Evolutionary conservation across 1,139 yeast species (phyloP).

Genomic region (Sugiyamaella paludigena): DNA sequence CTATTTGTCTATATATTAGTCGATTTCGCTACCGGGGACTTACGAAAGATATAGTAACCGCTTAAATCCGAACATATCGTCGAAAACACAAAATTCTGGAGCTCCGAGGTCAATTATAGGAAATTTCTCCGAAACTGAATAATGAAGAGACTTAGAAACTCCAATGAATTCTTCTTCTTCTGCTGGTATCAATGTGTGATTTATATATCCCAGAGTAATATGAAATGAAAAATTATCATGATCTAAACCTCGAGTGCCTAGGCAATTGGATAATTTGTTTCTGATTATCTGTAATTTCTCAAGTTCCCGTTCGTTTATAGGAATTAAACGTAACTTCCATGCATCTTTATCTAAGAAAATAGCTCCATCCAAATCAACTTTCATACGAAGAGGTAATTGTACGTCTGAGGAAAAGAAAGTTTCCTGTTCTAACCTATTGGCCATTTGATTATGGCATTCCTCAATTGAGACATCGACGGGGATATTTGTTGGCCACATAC

Average conservation of each 20-base stretch:
- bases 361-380: conserved; percentile 10
- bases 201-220: conserved; percentile 13
- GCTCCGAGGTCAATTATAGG: conserved; percentile 9
- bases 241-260: conserved; percentile 9
- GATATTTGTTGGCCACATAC: conserved; percentile 11
- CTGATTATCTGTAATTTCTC: conserved; percentile 6
- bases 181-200: conserved; percentile 2
- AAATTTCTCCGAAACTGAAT: conserved; percentile 1
- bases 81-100: conserved; percentile 13
- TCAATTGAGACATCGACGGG: conserved; percentile 7
- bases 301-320: conserved; percentile 4
- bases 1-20: background rate
- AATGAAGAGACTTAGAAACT: background rate
- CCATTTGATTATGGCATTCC: conserved; percentile 7
- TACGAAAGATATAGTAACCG: no score
- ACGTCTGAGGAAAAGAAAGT: background rate
- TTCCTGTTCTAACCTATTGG: background rate
- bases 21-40: no score
- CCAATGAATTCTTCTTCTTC: conserved; percentile 2
- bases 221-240: conserved; percentile 11
- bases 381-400: conserved; percentile 11
- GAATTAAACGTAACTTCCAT: conserved; percentile 8
- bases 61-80: conserved; percentile 12
- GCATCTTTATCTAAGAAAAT: conserved; percentile 5
- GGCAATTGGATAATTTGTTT: conserved; percentile 6